Evolutionary conservation across 768 basidiomycete species (phyloP).

Genomic region (Boletellus sp.): DNA sequence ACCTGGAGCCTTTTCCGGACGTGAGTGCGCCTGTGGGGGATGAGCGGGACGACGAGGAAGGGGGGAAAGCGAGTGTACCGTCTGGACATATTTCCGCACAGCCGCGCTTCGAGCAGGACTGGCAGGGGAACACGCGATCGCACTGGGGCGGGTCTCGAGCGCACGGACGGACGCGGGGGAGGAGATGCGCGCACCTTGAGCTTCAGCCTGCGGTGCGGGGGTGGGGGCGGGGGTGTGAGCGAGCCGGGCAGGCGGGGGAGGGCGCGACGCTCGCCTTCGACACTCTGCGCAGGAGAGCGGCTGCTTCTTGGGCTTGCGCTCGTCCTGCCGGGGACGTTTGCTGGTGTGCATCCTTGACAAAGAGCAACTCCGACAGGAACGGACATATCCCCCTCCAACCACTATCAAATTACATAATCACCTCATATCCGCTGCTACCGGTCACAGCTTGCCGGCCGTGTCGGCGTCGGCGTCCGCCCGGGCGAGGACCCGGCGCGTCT

Average conservation of each 20-base stretch:
- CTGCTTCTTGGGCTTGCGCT: constrained; percentile 31
- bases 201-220: constrained; percentile 53
- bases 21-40: constrained; percentile 48
- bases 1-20: constrained; percentile 63
- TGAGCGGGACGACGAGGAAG: neutral
- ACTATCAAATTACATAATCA: constrained; percentile 28
- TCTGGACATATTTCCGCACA: constrained; percentile 62
- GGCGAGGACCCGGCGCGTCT: constrained; percentile 74
- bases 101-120: constrained; percentile 64
- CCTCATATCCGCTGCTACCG: constrained; percentile 16
- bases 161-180: neutral
- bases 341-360: constrained; percentile 17
- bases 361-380: constrained; percentile 22
- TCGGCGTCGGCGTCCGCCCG: no score
- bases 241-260: neutral
- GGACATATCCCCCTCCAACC: constrained; percentile 17
- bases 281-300: constrained; percentile 64
- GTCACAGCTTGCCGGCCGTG: neutral
- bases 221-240: no score
- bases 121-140: constrained; percentile 63
- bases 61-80: constrained; percentile 36
- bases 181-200: constrained; percentile 48
- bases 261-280: constrained; percentile 42
- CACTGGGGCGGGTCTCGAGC: constrained; percentile 38
- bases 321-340: constrained; percentile 46